Base-by-base conservation (phyloP, 23 red algal species). In the Gracilaria caudata region DNA sequence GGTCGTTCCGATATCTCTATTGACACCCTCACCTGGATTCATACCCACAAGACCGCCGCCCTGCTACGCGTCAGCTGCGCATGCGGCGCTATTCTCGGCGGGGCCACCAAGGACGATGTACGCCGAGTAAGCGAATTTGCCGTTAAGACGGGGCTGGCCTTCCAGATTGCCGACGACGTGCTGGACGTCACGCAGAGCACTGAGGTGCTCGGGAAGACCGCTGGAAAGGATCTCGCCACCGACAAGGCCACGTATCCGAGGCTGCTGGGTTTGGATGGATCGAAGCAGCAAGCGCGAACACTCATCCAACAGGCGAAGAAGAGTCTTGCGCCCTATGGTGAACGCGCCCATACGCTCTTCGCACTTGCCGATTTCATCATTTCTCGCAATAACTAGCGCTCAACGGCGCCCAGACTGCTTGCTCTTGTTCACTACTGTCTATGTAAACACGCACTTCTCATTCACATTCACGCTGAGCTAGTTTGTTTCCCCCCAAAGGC, bases 81-180 rank as follows among this genome's bases (percentile, higher is more conserved):
- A 25, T 84, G 89, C 47, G 97, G 97, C 30, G 97, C 97, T 37
- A 90, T 95, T 70, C 35, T 99, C 11, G 97, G 85, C 20, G 97
- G 97, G 0, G 97, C 97, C 49, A 29, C 47, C 14, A 61, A 66
- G 29, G 97, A 95, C 5, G 97, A 99, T 72, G 83, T 99, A 21
- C 44, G 57, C 21, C 56, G 88, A 45, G 57, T 99, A 34, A 87
- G 84, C 53, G 78, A 80, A 4, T 99, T 86, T 80, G 97, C 97
- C 21, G 90, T 93, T 36, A 99, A 93, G 76, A 94, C 90, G 7
- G 97, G 97, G 20, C 91, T 99, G 4, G 97, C 97, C 1, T 99
- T 99, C 79, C 97, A 99, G 79, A 94, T 99, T 59, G 91, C 90
- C 56, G 97, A 99, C 57, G 97, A 99, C 64, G 89, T 99, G 17